These are phyloP conservation scores for Dothideomycetes sp. DNA, from an alignment of 2,329 filamentous ascomycete species.

Conservation along the genomic window DNA sequence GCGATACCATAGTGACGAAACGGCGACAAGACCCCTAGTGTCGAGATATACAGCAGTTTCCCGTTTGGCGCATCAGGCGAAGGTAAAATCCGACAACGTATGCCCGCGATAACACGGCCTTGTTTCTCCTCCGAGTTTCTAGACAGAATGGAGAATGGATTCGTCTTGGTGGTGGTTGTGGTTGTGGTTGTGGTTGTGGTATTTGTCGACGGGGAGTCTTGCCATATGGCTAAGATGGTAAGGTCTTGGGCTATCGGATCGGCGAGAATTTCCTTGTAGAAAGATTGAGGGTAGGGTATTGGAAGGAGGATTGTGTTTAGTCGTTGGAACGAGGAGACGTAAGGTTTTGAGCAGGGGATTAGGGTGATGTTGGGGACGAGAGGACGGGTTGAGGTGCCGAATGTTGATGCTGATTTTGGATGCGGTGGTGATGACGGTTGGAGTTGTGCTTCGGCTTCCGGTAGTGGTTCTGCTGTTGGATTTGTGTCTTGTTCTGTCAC, in stretches of 20 bases:
- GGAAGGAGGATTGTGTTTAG: slow-evolving; percentile 51
- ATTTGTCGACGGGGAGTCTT: slow-evolving; percentile 31
- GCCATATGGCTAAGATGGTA: slow-evolving; percentile 52
- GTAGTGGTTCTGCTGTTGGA: background rate
- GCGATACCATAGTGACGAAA: slow-evolving; percentile 51
- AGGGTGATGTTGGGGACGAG: slow-evolving; percentile 45
- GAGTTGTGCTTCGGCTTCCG: background rate
- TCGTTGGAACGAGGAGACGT: slow-evolving; percentile 48
- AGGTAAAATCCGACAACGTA: slow-evolving; percentile 38
- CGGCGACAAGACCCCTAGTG: slow-evolving; percentile 49
- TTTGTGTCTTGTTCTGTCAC: too few species aligned
- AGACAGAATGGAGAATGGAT: too few species aligned
- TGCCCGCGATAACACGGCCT: slow-evolving; percentile 36
- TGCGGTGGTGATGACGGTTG: background rate
- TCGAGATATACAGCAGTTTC: slow-evolving; percentile 50
- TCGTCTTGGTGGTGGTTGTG: background rate
- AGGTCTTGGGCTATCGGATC: slow-evolving; percentile 44
- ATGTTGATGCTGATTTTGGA: background rate
- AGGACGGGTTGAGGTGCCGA: slow-evolving; percentile 13
- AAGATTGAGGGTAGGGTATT: slow-evolving; percentile 51
- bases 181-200: slow-evolving; percentile 2
- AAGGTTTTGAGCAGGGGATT: slow-evolving; percentile 41
- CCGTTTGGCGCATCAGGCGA: slow-evolving; percentile 14
- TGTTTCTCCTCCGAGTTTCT: slow-evolving; percentile 9
- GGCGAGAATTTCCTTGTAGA: slow-evolving; percentile 51